Evolutionary conservation across 202 grass and related monocot genomes (phyloP).

Genomic region (Zoysia matrella): DNA sequence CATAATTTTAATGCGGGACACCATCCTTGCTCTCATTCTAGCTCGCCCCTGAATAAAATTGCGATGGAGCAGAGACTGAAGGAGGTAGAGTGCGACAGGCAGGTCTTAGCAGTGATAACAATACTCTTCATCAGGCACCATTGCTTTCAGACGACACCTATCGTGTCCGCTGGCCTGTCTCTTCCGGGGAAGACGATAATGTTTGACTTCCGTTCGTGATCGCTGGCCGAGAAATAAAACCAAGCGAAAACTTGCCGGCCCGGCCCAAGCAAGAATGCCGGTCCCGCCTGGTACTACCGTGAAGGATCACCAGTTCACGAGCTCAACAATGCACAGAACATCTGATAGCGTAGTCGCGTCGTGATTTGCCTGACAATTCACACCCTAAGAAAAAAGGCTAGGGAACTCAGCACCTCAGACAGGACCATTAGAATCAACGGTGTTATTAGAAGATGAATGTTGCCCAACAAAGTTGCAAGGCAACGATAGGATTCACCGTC

Average conservation of each 20-base stretch:
- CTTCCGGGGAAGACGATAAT: not conserved
- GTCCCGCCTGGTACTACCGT: not conserved
- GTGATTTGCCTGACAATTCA: not conserved
- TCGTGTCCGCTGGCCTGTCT: not conserved
- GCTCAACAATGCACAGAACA: not conserved
- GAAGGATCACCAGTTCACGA: not conserved
- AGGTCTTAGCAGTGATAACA: constrained; percentile 11
- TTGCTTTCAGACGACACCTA: constrained; percentile 34
- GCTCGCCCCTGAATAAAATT: too few species aligned
- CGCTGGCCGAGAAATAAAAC: not conserved
- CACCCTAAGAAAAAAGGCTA: not conserved
- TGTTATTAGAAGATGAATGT: constrained; percentile 34
- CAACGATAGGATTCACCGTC: too few species aligned
- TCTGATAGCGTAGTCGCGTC: not conserved
- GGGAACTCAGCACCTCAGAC: not conserved
- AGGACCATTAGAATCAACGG: not conserved
- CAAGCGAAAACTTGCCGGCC: not conserved
- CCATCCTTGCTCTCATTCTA: too few species aligned
- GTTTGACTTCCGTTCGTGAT: not conserved
- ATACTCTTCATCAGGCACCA: constrained; percentile 1
- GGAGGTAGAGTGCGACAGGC: constrained; percentile 9
- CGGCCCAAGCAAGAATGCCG: not conserved
- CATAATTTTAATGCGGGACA: too few species aligned
- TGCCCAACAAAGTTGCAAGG: too few species aligned
- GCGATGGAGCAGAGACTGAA: not conserved